Evolutionary conservation across 2,329 filamentous ascomycete species (phyloP), one percentile per base, ranked within the genome.

Genomic region (Teratosphaeria pseudoeucalypti): DNA sequence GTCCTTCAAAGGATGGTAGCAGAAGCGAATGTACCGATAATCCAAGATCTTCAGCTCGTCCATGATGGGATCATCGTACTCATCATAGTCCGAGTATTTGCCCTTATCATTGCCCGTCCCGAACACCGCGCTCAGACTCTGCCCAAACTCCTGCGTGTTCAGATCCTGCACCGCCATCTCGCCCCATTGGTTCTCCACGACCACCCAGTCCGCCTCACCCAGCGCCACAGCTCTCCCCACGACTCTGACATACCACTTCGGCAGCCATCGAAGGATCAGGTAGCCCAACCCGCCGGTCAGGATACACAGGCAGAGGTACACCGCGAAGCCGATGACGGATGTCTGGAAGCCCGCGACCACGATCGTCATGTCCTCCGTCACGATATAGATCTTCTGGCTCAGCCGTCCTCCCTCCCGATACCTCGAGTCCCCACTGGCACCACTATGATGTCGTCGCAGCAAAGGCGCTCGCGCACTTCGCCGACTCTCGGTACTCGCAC

Each of bases 161-260:
- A 97, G 81, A 56, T 85, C 71, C 68, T 95, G 83, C n/a, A 94
- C 83, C 12, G 82, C 80, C 73, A 97, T 88, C 73, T 97, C 92
- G 56, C 89, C 88, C 92, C 94, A 97, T 81, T 97, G 91, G 69
- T 99, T 96, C 81, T 96, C 94, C 64, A 97, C 83, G 32, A 95
- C 92, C 52, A 96, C 87, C 94, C 95, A 99, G 61, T 89, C 81
- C 68, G 90, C 94, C 58, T 88, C 83, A 58, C 82, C 81, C 34
- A 99, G 78, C 2, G 89, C 79, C 16, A 83, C 83, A 5, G 85
- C 77, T 57, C 78, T 82, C 32, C 94, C 94, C 49, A 89, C 79
- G 52, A 97, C 72, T 55, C 81, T 82, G 56, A 97, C 86, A 67
- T 89, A 85, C 90, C 90, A 95, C 60, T 85, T 83, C 5, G 94